Base-by-base conservation (phyloP, 768 basidiomycete species). In the Collybiopsis luxurians region DNA sequence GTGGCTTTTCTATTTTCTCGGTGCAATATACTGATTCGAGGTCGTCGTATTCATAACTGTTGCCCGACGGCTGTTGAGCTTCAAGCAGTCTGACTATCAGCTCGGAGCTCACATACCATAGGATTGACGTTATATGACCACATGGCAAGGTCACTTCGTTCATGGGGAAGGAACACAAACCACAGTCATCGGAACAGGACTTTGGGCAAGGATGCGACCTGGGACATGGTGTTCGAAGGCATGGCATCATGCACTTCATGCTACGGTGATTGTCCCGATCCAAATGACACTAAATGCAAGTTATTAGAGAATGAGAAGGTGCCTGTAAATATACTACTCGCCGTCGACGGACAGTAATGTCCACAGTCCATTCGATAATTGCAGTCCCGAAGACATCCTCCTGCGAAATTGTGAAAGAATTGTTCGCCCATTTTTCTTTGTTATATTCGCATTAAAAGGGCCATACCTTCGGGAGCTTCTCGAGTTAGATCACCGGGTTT, bases 381-480 rank as follows among this genome's bases (percentile, higher is more conserved):
- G 57, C 87, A 89, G 3, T 79, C 73, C n/a, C 69, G 69, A 51
- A 86, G 68, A 64, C 87, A 89, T 2, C 87, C 87, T 26, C 87
- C 87, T 82, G 53, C 19, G 10, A 49, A 36, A 48, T 47, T 36
- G 3, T 30, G 13, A 21, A 17, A 15, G 2, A 34, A 24, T n/a
- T 19, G 5, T 11, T 45, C 44, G 13, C 9, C 13, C 9, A 23
- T 47, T 23, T 47, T 21, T 12, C 17, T 45, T 7, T 17, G 19
- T 47, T 17, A 15, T 15, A 15, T 15, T 23, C 23, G 43, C n/a
- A n/a, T n/a, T n/a, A n/a, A n/a, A n/a, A n/a, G n/a, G 13, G 31
- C 62, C 72, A 6, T 60, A 82, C 85, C 84, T 60, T 85, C 83
- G 1, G 84, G 87, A 0, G 87, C 79, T 26, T 80, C 59, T 11